These are phyloP conservation scores for Trifolium subterraneum DNA, from an alignment of 306 rosid genomes.

Conservation along the genomic window DNA sequence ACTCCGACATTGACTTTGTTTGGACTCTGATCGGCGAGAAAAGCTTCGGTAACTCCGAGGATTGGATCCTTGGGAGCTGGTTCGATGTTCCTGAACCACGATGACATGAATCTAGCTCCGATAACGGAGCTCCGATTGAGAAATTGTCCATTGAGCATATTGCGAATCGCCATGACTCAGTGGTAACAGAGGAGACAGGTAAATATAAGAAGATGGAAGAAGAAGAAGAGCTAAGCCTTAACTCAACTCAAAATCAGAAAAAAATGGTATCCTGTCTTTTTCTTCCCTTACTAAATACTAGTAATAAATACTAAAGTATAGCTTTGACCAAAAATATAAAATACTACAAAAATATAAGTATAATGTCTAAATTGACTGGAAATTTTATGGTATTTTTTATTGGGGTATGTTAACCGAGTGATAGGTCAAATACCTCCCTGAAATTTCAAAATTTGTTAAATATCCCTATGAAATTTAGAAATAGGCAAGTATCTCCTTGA, in stretches of 20 bases:
- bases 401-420: too few relatives aligned
- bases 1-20: conserved; percentile 94
- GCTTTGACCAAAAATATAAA: too few relatives aligned
- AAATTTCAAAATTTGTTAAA: too few relatives aligned
- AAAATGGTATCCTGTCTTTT: background rate
- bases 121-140: conserved; percentile 48
- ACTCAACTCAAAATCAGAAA: background rate
- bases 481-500: too few relatives aligned
- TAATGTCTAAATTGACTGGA: too few relatives aligned
- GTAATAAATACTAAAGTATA: too few relatives aligned
- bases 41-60: conserved; percentile 99
- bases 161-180: conserved; percentile 62
- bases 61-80: conserved; percentile 96
- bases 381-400: too few relatives aligned
- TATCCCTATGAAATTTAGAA: too few relatives aligned
- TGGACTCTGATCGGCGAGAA: conserved; percentile 87
- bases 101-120: conserved; percentile 69
- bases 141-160: conserved; percentile 36
- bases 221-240: background rate
- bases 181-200: conserved; percentile 27
- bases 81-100: conserved; percentile 82
- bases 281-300: too few relatives aligned
- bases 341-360: too few relatives aligned
- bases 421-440: too few relatives aligned
- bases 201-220: too few relatives aligned